These are phyloP conservation scores for Kentomonas sorsogonicus DNA, from an alignment of 208 protist species.

Conservation along the genomic window DNA sequence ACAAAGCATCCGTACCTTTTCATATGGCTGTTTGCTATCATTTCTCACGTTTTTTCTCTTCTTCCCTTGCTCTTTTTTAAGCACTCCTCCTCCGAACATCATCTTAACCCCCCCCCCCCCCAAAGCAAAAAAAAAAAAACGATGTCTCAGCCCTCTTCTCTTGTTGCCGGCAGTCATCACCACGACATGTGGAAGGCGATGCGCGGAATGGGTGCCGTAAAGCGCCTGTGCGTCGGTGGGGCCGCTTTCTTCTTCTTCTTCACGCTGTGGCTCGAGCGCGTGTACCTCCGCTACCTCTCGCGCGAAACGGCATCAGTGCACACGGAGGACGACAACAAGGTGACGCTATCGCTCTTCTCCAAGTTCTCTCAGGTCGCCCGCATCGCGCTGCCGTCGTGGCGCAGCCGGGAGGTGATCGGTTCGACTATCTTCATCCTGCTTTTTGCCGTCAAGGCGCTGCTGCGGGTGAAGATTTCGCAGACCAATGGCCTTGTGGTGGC, in stretches of 20 bases:
- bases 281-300: conserved; percentile 37
- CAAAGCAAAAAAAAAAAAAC: no score
- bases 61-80: no score
- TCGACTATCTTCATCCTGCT: conserved; percentile 71
- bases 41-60: no score
- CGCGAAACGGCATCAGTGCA: conserved; percentile 27
- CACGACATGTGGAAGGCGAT: no score
- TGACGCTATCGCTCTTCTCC: conserved; percentile 42
- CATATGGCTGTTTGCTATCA: no score
- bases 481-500: conserved; percentile 62
- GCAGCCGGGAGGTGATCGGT: conserved; percentile 58
- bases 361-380: conserved; percentile 54
- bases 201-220: no score
- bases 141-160: no score
- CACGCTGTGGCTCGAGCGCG: conserved; percentile 33
- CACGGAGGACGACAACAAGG: conserved; percentile 57
- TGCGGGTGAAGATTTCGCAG: conserved; percentile 57
- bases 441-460: conserved; percentile 72
- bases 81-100: no score
- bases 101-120: no score
- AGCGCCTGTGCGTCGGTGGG: no score
- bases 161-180: no score
- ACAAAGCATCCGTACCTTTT: no score
- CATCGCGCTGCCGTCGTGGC: conserved; percentile 67
- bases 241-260: conserved; percentile 22